Evolutionary conservation across 2,329 filamentous ascomycete species (phyloP).

Genomic region (Pseudopyrenochaeta lycopersici): DNA sequence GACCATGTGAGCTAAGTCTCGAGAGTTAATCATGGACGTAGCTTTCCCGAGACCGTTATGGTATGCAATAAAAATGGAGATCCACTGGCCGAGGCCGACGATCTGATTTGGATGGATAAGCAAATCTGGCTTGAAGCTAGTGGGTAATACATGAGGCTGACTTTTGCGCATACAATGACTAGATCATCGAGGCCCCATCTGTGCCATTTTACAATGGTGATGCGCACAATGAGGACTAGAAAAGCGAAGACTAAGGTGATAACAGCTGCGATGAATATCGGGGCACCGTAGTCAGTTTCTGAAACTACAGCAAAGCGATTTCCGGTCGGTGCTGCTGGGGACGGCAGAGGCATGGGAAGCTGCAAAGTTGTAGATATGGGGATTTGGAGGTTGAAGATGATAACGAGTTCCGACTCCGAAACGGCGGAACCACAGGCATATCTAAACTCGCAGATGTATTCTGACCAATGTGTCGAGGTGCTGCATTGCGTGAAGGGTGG

Average conservation of each 20-base stretch:
- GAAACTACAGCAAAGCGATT: not conserved
- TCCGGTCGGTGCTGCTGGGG: not conserved
- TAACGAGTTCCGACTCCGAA: too few relatives aligned
- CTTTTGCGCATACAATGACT: not conserved
- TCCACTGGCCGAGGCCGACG: not conserved
- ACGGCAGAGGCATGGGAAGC: too few relatives aligned
- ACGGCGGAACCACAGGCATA: too few relatives aligned
- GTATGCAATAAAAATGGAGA: not conserved
- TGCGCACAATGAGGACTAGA: not conserved
- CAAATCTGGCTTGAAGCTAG: not conserved
- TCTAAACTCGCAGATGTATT: too few relatives aligned
- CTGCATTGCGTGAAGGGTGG: too few relatives aligned
- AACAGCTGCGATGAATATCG: constrained; percentile 1
- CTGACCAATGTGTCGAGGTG: too few relatives aligned
- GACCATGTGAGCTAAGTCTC: too few relatives aligned
- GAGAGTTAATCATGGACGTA: not conserved
- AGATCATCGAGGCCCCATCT: constrained; percentile 1
- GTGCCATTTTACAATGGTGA: constrained; percentile 2
- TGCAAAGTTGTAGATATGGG: too few relatives aligned
- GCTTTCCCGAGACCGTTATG: constrained; percentile 1
- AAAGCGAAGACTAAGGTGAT: constrained; percentile 1
- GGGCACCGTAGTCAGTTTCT: not conserved
- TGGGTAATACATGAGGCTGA: not conserved
- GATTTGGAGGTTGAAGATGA: too few relatives aligned
- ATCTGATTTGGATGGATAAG: not conserved